Base-by-base conservation (phyloP, 106 monocot species). In the Dendrobium nobile region DNA sequence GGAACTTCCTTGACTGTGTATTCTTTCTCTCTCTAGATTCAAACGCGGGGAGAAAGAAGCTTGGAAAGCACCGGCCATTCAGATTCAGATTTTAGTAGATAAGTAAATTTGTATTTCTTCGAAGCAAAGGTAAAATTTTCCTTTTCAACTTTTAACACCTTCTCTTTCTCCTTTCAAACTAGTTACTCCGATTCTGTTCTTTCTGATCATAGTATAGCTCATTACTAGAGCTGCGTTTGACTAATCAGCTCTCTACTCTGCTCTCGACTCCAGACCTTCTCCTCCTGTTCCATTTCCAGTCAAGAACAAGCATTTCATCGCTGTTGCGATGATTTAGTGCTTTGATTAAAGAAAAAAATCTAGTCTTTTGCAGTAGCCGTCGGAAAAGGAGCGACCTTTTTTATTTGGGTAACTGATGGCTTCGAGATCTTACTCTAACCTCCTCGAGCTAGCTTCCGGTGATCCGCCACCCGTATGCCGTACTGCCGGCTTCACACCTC, bases 401-500 rank as follows among this genome's bases (percentile, higher is more conserved):
- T 42, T 31, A 31, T 0, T 75, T 9, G n/a, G n/a, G 18, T 8
- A 22, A 75, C 74, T 13, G 43, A 75, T 75, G 74, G 43, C 43
- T 20, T 75, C 74, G 43, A 75, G 5, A 16, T 75, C 74, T 6
- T 75, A n/a, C 74, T 43, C 74, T 6, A 75, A 75, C 13, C 43
- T 75, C 17, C 74, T 75, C 74, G 74, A 75, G 74, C 41, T 75
- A 5, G 41, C 31, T 44, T 41, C 41, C 74, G 74, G 43, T 41
- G 74, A 75, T 43, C 74, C 74, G 43, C 43, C 41, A 4, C 74
- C 74, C 4, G 41, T 75, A 7, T 16, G 74, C 43, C 74, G 41
- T 44, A 33, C 40, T 27, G 43, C 20, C 74, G 20, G 19, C 74
- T 22, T 41, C 41, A 19, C 31, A 1, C 43, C 43, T 44, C 43